Evolutionary conservation across 495 filamentous ascomycete genomes (phyloP).

Genomic region (Hyaloscypha variabilis): DNA sequence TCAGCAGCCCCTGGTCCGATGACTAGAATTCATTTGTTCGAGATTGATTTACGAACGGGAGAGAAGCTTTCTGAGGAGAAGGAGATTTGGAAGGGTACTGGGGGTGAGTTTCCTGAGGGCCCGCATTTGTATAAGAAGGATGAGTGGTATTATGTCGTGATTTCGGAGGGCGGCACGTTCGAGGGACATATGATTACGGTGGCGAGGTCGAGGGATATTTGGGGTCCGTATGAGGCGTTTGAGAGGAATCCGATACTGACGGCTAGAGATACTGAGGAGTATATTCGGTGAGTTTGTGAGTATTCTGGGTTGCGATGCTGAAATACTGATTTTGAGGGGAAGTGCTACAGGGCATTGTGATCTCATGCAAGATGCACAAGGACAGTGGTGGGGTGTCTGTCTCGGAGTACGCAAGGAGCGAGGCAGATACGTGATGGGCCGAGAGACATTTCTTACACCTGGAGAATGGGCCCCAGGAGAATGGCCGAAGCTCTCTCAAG

Average conservation of each 20-base stretch:
- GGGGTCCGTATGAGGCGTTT: constrained; percentile 58
- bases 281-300: constrained; percentile 32
- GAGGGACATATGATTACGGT: constrained; percentile 59
- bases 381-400: constrained; percentile 46
- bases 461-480: constrained; percentile 25
- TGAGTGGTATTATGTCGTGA: constrained; percentile 68
- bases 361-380: constrained; percentile 44
- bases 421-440: constrained; percentile 24
- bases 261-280: constrained; percentile 36
- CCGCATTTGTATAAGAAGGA: constrained; percentile 68
- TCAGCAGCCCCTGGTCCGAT: constrained; percentile 26
- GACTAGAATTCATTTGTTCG: constrained; percentile 40
- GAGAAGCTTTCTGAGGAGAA: constrained; percentile 37
- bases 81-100: constrained; percentile 56
- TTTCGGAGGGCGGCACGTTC: constrained; percentile 67
- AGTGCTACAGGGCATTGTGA: constrained; percentile 41
- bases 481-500: constrained; percentile 22
- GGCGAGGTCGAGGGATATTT: constrained; percentile 46
- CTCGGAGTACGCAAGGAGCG: constrained; percentile 21
- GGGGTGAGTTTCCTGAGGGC: constrained; percentile 56
- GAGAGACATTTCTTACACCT: constrained; percentile 28
- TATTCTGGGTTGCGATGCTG: no score
- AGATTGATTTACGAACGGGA: constrained; percentile 49
- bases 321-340: no score
- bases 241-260: constrained; percentile 57